phyloP scores from a whole-genome alignment of 2,329 filamentous ascomycete species.

The Alternaria solani region DNA sequence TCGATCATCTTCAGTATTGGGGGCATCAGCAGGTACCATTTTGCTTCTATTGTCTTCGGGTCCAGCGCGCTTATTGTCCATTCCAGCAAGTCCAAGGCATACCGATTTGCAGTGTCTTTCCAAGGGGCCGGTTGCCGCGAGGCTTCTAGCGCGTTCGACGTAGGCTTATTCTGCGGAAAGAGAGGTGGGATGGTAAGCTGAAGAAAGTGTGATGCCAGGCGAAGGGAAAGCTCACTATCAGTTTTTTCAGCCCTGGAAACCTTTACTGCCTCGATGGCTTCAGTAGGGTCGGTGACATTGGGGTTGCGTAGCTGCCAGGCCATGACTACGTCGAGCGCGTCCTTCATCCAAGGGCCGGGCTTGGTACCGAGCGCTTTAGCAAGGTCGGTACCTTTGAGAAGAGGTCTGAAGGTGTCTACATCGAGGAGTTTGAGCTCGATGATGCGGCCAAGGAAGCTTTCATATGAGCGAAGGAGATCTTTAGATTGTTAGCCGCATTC shows the following conservation, averaged over 20 bases:
- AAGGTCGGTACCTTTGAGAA: conserved; percentile 78
- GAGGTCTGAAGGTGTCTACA: conserved; percentile 57
- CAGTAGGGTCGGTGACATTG: conserved; percentile 63
- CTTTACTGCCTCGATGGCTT: conserved; percentile 57
- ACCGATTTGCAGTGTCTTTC: conserved; percentile 62
- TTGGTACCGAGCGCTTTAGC: conserved; percentile 70
- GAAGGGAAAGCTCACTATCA: conserved; percentile 60
- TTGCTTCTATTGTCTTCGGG: conserved; percentile 59
- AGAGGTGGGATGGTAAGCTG: conserved; percentile 70
- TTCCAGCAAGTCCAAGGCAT: conserved; percentile 64
- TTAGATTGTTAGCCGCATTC: conserved; percentile 21
- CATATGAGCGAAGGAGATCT: conserved; percentile 62
- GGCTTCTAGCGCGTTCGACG: conserved; percentile 59
- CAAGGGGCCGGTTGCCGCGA: conserved; percentile 66
- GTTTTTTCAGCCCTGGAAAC: conserved; percentile 53
- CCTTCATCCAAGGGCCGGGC: conserved; percentile 84
- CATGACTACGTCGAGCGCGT: conserved; percentile 79
- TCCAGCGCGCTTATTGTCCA: conserved; percentile 66
- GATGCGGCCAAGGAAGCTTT: conserved; percentile 62
- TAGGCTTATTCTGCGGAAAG: conserved; percentile 59
- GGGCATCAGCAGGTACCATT: conserved; percentile 75
- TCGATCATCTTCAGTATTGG: conserved; percentile 74
- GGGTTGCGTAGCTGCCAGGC: conserved; percentile 91
- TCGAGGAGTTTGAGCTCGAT: conserved; percentile 60
- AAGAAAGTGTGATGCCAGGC: conserved; percentile 65